Percentiles rank a stretch among this genome's conserved stretches.
These are phyloP conservation scores for Beauveria scarabaeidicola DNA, from an alignment of 2,329 filamentous ascomycete species.

Conservation along the genomic window DNA sequence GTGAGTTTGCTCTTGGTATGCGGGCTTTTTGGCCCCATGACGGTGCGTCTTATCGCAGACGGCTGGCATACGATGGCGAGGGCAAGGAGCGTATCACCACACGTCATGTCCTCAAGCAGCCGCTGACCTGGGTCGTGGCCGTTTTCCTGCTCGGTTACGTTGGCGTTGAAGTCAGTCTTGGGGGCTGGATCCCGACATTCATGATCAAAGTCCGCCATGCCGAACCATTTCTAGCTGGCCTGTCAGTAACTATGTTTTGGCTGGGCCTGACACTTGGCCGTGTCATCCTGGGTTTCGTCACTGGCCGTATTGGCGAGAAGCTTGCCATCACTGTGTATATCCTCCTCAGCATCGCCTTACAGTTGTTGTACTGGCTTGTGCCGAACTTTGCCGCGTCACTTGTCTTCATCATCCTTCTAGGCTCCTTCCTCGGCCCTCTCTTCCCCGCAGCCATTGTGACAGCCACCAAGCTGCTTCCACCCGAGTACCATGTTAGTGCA, in stretches of 20 bases:
- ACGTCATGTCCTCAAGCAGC: slow-evolving; percentile 34
- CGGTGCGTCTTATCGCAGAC: slow-evolving; percentile 45
- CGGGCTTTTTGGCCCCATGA: slow-evolving; percentile 57
- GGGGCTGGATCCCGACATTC: slow-evolving; percentile 75
- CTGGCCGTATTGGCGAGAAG: slow-evolving; percentile 65
- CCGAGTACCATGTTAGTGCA: slow-evolving; percentile 65
- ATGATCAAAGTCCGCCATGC: slow-evolving; percentile 73
- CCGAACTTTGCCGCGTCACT: slow-evolving; percentile 67
- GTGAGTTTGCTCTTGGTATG: slow-evolving; percentile 46
- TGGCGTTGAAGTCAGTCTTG: slow-evolving; percentile 66
- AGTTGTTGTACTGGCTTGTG: slow-evolving; percentile 74
- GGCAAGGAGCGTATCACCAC: slow-evolving; percentile 37
- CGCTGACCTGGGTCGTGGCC: slow-evolving; percentile 63
- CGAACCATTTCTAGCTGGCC: slow-evolving; percentile 60
- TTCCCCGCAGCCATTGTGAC: slow-evolving; percentile 69
- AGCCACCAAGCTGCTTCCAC: slow-evolving; percentile 65
- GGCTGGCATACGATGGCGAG: slow-evolving; percentile 17
- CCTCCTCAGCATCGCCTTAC: slow-evolving; percentile 49
- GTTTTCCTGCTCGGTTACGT: slow-evolving; percentile 72
- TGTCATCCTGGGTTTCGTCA: slow-evolving; percentile 66
- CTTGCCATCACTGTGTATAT: slow-evolving; percentile 56
- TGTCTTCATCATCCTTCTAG: slow-evolving; percentile 61
- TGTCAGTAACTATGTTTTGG: slow-evolving; percentile 78
- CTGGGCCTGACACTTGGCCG: slow-evolving; percentile 69
- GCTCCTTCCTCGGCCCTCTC: slow-evolving; percentile 72